Evolutionary conservation across 345 rosid genomes (phyloP).

Genomic region (Pistacia atlantica): DNA sequence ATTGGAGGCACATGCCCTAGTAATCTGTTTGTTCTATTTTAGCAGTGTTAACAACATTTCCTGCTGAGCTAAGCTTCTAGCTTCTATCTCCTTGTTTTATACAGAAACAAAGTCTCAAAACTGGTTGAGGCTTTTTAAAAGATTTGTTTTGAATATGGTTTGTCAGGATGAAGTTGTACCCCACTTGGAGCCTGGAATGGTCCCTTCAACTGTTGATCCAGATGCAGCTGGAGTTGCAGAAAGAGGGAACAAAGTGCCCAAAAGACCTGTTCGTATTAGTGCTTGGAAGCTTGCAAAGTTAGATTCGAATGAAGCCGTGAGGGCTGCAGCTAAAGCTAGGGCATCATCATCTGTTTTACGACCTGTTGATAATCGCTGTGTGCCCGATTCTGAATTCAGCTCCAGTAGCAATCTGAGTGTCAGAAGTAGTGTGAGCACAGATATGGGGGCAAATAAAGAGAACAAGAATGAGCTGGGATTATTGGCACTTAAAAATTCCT

Average conservation of each 20-base stretch:
- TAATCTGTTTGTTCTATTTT: neutral
- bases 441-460: slow-evolving; percentile 63
- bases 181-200: slow-evolving; percentile 95
- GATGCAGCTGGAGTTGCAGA: slow-evolving; percentile 77
- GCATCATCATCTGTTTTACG: slow-evolving; percentile 91
- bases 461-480: slow-evolving; percentile 52
- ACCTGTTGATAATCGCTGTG: slow-evolving; percentile 63
- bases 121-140: neutral
- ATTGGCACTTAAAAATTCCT: slow-evolving; percentile 58
- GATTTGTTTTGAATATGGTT: slow-evolving; percentile 14
- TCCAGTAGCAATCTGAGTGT: slow-evolving; percentile 81
- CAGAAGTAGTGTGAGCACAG: slow-evolving; percentile 85
- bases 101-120: neutral
- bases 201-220: slow-evolving; percentile 93
- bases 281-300: slow-evolving; percentile 95
- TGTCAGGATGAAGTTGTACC: slow-evolving; percentile 94
- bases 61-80: neutral
- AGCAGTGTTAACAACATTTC: neutral
- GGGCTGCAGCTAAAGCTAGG: slow-evolving; percentile 96
- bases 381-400: slow-evolving; percentile 69
- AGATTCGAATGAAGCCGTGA: slow-evolving; percentile 78
- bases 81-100: neutral
- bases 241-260: slow-evolving; percentile 65
- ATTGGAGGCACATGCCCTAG: neutral
- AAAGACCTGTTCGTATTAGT: slow-evolving; percentile 73